Evolutionary conservation across 2,329 filamentous ascomycete species (phyloP).

Genomic region (Aspergillus piperis): DNA sequence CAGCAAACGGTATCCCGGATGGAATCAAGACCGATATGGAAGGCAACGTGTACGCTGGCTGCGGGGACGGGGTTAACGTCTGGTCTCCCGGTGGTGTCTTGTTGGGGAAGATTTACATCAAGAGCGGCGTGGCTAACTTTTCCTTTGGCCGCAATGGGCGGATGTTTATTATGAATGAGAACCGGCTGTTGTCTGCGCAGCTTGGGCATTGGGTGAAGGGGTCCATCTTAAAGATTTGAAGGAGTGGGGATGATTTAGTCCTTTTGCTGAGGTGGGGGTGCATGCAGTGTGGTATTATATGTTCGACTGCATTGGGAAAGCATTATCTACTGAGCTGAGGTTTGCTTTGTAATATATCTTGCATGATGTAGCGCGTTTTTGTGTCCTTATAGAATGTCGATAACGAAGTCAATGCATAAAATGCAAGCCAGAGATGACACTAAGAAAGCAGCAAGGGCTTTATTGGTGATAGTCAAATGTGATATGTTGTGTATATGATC

Average conservation of each 20-base stretch:
- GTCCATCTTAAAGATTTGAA: not conserved
- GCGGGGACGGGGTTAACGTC: constrained; percentile 56
- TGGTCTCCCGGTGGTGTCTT: constrained; percentile 52
- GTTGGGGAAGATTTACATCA: constrained; percentile 59
- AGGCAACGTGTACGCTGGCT: constrained; percentile 58
- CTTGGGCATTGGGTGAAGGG: constrained; percentile 22
- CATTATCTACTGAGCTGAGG: too few relatives aligned
- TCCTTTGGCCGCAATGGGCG: constrained; percentile 45
- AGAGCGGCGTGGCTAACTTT: constrained; percentile 51
- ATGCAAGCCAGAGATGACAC: too few relatives aligned
- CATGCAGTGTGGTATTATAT: too few relatives aligned
- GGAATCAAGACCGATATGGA: constrained; percentile 53
- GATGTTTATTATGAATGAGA: constrained; percentile 48
- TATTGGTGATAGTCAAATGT: too few relatives aligned
- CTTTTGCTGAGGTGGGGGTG: not conserved
- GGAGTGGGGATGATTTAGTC: not conserved
- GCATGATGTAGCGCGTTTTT: too few relatives aligned
- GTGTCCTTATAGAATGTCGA: too few relatives aligned
- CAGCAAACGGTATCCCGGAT: constrained; percentile 49
- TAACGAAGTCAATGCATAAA: too few relatives aligned
- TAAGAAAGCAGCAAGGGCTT: too few relatives aligned
- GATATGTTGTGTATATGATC: too few relatives aligned
- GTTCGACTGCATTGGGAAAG: too few relatives aligned
- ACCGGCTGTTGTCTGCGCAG: constrained; percentile 47
- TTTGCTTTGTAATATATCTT: too few relatives aligned